Percentiles rank a stretch among this genome's conserved stretches.
These are phyloP conservation scores for Eimeria maxima DNA, from an alignment of 169 alveolate genomes.

Conservation along the genomic window DNA sequence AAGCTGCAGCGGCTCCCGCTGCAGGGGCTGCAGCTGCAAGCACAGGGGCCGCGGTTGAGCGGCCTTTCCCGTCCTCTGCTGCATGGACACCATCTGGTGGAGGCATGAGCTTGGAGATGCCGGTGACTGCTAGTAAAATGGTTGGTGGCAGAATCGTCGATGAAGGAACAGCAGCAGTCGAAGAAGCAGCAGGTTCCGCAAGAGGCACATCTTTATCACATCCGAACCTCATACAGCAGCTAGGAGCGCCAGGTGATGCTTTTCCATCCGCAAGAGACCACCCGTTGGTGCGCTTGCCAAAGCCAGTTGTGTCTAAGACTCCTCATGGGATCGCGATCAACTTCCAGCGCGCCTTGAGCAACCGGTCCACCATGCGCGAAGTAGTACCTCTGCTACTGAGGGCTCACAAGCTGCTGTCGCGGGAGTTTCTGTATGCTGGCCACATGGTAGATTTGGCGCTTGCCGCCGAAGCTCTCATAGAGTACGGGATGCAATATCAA, in stretches of 20 bases:
- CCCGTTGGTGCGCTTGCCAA: slow-evolving; percentile 25
- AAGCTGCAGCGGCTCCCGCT: neutral
- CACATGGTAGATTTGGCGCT: neutral
- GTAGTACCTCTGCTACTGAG: neutral
- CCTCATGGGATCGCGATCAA: neutral
- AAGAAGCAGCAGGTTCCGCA: neutral
- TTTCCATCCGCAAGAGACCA: neutral
- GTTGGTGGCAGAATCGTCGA: neutral
- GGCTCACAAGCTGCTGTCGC: neutral
- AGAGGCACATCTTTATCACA: neutral
- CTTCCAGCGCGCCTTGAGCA: neutral
- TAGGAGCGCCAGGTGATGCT: neutral
- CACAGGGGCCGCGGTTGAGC: neutral
- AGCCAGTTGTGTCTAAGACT: neutral
- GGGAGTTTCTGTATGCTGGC: neutral
- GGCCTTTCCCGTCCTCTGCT: neutral
- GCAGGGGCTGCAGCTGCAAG: neutral
- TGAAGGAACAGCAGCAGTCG: neutral
- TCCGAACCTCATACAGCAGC: neutral
- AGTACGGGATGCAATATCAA: neutral
- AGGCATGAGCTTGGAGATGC: neutral
- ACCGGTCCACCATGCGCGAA: neutral
- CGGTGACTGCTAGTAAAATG: neutral
- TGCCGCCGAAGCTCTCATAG: neutral
- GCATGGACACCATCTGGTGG: neutral